These are phyloP conservation scores for Cicer pinnatifidum DNA, from an alignment of 306 rosid species.

Conservation along the genomic window DNA sequence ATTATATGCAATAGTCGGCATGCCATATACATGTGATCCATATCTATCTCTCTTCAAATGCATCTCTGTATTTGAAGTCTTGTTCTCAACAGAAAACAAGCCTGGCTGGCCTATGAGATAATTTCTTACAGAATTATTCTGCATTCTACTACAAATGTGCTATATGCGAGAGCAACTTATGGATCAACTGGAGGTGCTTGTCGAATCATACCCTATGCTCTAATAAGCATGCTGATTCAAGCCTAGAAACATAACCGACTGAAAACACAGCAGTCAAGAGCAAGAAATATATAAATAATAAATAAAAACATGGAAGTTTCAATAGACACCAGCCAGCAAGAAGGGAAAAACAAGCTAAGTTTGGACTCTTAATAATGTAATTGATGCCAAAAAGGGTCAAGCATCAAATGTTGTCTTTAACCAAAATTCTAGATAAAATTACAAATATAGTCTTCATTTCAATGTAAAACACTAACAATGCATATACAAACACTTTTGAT, in stretches of 20 bases:
- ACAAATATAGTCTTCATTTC: slow-evolving; percentile 1
- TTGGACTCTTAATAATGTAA: neutral
- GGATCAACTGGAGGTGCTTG: slow-evolving; percentile 21
- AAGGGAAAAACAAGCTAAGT: neutral
- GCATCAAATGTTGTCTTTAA: neutral
- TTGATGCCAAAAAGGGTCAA: neutral
- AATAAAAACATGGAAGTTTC: neutral
- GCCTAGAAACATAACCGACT: slow-evolving; percentile 21
- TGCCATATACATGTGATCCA: slow-evolving; percentile 29
- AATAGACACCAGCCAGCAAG: neutral
- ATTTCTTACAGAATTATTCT: slow-evolving; percentile 28
- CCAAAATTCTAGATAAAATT: neutral
- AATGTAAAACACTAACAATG: slow-evolving; percentile 2
- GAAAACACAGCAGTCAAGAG: slow-evolving; percentile 12
- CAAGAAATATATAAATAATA: neutral
- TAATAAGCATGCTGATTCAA: neutral
- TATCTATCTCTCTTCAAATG: slow-evolving; percentile 28
- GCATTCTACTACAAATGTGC: slow-evolving; percentile 21
- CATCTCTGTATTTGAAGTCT: slow-evolving; percentile 17
- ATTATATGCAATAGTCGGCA: slow-evolving; percentile 21
- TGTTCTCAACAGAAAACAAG: slow-evolving; percentile 34
- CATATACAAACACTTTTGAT: neutral
- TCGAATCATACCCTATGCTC: slow-evolving; percentile 12
- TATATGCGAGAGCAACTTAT: slow-evolving; percentile 8
- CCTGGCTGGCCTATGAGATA: slow-evolving; percentile 27